phyloP scores from a whole-genome alignment of 2,329 filamentous ascomycete genomes.

The Graphilbum fragrans region DNA sequence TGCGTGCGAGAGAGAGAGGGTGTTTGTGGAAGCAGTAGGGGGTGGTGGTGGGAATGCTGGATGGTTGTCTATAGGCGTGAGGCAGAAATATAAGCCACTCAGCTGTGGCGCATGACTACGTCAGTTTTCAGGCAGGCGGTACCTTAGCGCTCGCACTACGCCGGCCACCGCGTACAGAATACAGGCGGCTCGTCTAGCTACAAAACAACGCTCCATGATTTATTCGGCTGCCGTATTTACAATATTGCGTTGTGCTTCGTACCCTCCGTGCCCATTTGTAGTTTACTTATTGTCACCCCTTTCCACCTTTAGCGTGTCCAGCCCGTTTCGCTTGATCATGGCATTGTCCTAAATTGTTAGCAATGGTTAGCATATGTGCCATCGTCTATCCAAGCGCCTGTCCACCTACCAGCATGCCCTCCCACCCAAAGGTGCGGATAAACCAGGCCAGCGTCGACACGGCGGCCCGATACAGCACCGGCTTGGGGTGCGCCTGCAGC shows the following conservation, averaged over 20 bases:
- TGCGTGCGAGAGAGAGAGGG: neutral
- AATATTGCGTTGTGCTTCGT: no score
- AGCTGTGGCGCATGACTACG: no score
- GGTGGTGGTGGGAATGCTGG: neutral
- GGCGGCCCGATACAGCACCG: constrained; percentile 17
- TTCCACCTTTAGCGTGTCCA: constrained; percentile 1
- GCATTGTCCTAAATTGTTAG: neutral
- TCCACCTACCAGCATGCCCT: constrained; percentile 16
- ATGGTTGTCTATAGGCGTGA: neutral
- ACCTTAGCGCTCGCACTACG: no score
- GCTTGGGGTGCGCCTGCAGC: constrained; percentile 12
- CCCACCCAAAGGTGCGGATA: constrained; percentile 17
- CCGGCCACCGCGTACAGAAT: no score
- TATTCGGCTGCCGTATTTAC: no score
- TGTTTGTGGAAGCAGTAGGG: neutral
- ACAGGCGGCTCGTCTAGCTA: no score
- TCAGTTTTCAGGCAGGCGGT: no score
- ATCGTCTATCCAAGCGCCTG: no score
- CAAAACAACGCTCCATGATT: no score
- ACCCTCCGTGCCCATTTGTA: no score
- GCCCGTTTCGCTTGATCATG: neutral
- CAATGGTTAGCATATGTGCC: constrained; percentile 3
- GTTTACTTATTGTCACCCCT: neutral
- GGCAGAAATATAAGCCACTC: no score
- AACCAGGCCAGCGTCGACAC: constrained; percentile 15